Conservation (phyloP, 2,329 filamentous ascomycete species). For the Aspergillus flavus region DNA sequence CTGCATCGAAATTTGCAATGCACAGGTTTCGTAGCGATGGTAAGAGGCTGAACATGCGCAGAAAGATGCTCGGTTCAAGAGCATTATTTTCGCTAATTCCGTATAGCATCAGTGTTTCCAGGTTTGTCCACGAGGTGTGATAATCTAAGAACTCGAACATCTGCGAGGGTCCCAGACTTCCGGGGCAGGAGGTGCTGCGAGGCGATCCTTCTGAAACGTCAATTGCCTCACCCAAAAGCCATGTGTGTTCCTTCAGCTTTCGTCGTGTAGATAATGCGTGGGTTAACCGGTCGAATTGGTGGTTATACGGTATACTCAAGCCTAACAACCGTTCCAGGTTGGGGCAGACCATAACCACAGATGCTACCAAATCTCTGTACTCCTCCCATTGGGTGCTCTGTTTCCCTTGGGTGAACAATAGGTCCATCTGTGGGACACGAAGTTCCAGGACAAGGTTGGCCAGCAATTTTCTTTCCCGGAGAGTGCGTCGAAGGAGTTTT, state of each 20-base stretch:
- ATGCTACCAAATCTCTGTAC: slow-evolving; percentile 56
- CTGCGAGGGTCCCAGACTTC: slow-evolving; percentile 54
- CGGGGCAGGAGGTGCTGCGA: slow-evolving; percentile 37
- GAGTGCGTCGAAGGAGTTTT: slow-evolving; percentile 56
- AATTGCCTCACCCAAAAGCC: slow-evolving; percentile 55
- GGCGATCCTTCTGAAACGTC: slow-evolving; percentile 43
- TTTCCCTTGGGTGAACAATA: slow-evolving; percentile 42
- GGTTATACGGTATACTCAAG: slow-evolving; percentile 55
- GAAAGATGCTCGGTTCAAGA: slow-evolving; percentile 58
- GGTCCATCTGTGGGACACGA: slow-evolving; percentile 54
- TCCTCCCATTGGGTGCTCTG: slow-evolving; percentile 48
- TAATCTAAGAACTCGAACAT: slow-evolving; percentile 56
- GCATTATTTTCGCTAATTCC: slow-evolving; percentile 46
- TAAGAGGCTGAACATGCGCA: slow-evolving; percentile 56
- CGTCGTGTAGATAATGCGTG: slow-evolving; percentile 59
- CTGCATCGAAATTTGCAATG: slow-evolving; percentile 55
- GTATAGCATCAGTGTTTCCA: slow-evolving; percentile 58
- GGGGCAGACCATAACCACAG: slow-evolving; percentile 61
- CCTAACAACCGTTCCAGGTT: slow-evolving; percentile 59
- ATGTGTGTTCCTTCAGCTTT: slow-evolving; percentile 58
- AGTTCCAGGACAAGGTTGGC: slow-evolving; percentile 58
- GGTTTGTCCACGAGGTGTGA: slow-evolving; percentile 53
- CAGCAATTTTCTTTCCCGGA: slow-evolving; percentile 54
- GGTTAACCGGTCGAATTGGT: slow-evolving; percentile 57
- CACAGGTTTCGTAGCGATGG: slow-evolving; percentile 57